phyloP scores from a whole-genome alignment of 73 alveolate genomes.

The Stentor roeselii region DNA sequence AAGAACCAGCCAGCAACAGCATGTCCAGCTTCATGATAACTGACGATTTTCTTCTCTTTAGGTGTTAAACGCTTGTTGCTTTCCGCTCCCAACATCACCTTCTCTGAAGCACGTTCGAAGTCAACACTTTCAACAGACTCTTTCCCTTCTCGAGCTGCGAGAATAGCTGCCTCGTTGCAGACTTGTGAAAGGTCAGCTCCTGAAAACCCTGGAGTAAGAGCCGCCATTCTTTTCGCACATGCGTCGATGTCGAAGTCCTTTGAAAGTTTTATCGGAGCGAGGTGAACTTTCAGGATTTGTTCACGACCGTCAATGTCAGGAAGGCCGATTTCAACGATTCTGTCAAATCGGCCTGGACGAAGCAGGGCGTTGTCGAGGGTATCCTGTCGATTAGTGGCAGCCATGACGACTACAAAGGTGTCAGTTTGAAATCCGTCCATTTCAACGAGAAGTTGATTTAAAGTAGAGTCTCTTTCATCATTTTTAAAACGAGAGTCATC shows the following conservation, averaged over 20 bases:
- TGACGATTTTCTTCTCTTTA: conserved; percentile 74
- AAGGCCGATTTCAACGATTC: conserved; percentile 89
- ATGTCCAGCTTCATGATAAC: conserved; percentile 94
- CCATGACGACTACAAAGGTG: conserved; percentile 74
- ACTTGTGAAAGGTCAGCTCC: conserved; percentile 98
- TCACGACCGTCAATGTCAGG: conserved; percentile 95
- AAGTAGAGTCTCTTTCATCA: conserved; percentile 97
- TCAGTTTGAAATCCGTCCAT: conserved; percentile 99
- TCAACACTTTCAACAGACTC: conserved; percentile 48
- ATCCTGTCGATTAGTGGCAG: conserved; percentile 84
- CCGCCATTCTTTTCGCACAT: conserved; percentile 85
- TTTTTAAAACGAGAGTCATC: conserved; percentile 65
- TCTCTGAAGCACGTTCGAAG: conserved; percentile 79
- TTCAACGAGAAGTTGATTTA: conserved; percentile 94
- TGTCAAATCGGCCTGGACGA: conserved; percentile 99
- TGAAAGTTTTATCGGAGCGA: conserved; percentile 80
- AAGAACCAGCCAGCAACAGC: conserved; percentile 89
- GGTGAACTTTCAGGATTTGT: conserved; percentile 93
- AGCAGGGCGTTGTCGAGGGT: conserved; percentile 88
- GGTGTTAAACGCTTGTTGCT: conserved; percentile 57
- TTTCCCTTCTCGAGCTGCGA: conserved; percentile 91
- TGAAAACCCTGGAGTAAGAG: conserved; percentile 93
- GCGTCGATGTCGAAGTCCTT: conserved; percentile 76
- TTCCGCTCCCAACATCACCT: conserved; percentile 80
- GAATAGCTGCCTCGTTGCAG: conserved; percentile 97